Base-by-base conservation (phyloP, 2,329 filamentous ascomycete genomes). In the Cryphonectria nitschkei region DNA sequence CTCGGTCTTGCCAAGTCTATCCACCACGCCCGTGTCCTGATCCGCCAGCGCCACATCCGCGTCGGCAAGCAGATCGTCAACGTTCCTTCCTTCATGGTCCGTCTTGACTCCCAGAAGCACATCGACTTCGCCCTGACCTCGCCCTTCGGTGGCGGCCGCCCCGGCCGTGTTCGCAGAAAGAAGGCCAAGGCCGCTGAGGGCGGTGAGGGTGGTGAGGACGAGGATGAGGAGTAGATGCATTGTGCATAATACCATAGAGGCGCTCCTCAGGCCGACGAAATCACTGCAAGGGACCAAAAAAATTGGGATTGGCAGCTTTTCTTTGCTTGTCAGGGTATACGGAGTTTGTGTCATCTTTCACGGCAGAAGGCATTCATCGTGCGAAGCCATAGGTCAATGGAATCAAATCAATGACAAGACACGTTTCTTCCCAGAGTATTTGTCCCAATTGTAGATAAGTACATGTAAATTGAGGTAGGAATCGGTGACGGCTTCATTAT, bases 41-140 rank as follows among this genome's bases (percentile, higher is more conserved):
- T 99, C 89, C 94, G 94, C 85, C 96, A 99, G 90, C 93, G 96
- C 83, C 96, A 99, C 90, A 99, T 99, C 88, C 96, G 95, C 83
- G 96, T 99, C 83, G 96, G 96, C 87, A 99, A 99, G 93, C 96
- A 99, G 90, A 98, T 99, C 84, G 96, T 99, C 90, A 99, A 99
- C 87, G 96, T 99, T 74, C 96, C 96, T 77, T 98, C 95, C 70
- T 99, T 97, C 92, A 92, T 99, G 84, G 96, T 99, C 85, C 96
- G 96, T 87, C 94, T 99, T 82, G 96, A 99, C 90, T 98, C 95
- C 81, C 96, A 99, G 92, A 99, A 99, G 93, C 96, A 99, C 92
- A 98, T 99, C 81, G 96, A 99, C 90, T 98, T 99, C 85, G 90
- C 96, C 75, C 91, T 99, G 77, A 97, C 92, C 86, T 98, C 95